phyloP scores from a whole-genome alignment of 1,284 basidiomycete genomes.

The Sporisorium graminicola region DNA sequence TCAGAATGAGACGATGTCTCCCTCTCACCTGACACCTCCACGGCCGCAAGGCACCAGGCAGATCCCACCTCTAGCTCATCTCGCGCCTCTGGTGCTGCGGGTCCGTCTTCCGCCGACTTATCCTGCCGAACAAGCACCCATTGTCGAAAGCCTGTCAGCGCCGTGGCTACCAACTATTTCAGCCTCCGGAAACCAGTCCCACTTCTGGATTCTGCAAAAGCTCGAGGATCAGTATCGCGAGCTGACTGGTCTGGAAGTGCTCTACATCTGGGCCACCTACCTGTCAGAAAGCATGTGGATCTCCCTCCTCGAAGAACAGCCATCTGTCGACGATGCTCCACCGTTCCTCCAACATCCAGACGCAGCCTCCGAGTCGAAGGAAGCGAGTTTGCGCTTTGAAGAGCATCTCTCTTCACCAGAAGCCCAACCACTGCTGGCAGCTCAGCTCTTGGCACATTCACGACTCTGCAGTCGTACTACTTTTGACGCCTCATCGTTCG shows the following conservation, averaged over 20 bases:
- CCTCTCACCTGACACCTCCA: background rate
- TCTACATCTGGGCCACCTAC: constrained; percentile 47
- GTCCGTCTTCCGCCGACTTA: constrained; percentile 35
- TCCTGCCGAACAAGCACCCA: constrained; percentile 27
- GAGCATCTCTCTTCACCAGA: constrained; percentile 16
- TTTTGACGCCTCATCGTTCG: constrained; percentile 46
- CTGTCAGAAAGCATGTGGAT: constrained; percentile 44
- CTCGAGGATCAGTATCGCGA: constrained; percentile 37
- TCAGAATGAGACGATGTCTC: no score
- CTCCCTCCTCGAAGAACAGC: constrained; percentile 16
- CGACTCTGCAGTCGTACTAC: constrained; percentile 37
- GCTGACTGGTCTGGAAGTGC: constrained; percentile 33
- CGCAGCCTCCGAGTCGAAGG: background rate
- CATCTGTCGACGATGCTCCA: background rate
- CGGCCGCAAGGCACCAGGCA: constrained; percentile 2
- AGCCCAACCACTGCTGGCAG: constrained; percentile 23
- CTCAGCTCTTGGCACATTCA: constrained; percentile 35
- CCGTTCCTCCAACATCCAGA: constrained; percentile 8
- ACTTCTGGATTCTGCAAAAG: constrained; percentile 24
- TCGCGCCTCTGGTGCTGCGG: constrained; percentile 35
- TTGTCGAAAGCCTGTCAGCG: constrained; percentile 28
- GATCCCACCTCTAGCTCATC: constrained; percentile 24
- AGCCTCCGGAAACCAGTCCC: background rate
- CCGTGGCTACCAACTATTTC: constrained; percentile 28
- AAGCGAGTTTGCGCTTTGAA: constrained; percentile 19